Evolutionary conservation across 768 basidiomycete genomes (phyloP).

Genomic region (Lanmaoa pseudosensibilis): DNA sequence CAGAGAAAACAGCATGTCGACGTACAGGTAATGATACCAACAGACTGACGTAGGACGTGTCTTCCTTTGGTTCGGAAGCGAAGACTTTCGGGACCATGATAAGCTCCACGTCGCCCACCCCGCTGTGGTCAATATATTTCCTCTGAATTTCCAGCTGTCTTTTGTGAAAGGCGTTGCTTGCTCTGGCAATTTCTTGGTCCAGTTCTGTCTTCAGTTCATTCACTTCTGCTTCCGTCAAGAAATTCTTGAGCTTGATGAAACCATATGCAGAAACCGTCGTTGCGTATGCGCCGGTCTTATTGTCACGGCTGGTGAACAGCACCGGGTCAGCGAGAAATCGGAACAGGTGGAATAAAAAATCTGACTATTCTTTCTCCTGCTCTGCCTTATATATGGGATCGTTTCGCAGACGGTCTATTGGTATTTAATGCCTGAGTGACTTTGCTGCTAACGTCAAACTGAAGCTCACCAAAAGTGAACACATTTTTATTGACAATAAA

Average conservation of each 20-base stretch:
- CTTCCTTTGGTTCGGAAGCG: constrained; percentile 1
- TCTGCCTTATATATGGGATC: constrained; percentile 8
- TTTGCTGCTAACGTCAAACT: neutral
- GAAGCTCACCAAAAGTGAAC: constrained; percentile 14
- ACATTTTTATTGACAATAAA: constrained; percentile 14
- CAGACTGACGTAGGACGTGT: constrained; percentile 15
- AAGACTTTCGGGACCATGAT: constrained; percentile 20
- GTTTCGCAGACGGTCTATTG: constrained; percentile 13
- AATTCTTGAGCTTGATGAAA: constrained; percentile 19
- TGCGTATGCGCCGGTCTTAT: constrained; percentile 16
- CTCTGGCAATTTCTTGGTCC: constrained; percentile 2
- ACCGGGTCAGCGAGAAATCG: neutral
- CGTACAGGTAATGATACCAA: constrained; percentile 11
- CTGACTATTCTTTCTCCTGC: constrained; percentile 19
- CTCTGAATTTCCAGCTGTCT: constrained; percentile 15
- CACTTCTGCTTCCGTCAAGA: constrained; percentile 12
- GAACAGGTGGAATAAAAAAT: neutral
- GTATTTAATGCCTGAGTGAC: neutral
- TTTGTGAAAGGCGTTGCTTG: constrained; percentile 10
- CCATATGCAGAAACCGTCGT: constrained; percentile 17
- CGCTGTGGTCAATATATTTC: neutral
- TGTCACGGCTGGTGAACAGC: constrained; percentile 1
- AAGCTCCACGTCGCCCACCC: constrained; percentile 17
- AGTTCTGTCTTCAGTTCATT: constrained; percentile 12
- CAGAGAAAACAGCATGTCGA: neutral